phyloP scores from a whole-genome alignment of 225 moss, liverwort and hornwort genomes.

The Marchantia polymorpha region DNA sequence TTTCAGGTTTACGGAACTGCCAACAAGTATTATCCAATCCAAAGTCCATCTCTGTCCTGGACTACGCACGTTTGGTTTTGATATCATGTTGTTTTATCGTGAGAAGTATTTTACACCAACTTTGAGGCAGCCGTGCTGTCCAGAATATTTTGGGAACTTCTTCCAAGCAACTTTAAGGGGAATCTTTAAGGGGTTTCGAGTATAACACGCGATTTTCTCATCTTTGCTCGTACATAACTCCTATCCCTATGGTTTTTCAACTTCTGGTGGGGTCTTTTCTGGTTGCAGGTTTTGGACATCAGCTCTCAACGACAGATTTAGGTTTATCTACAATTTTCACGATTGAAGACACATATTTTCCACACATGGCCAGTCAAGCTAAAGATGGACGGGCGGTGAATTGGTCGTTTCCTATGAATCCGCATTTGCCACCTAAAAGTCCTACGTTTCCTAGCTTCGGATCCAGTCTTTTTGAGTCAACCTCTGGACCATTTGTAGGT shows the following conservation, averaged over 20 bases:
- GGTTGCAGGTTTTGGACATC: not conserved
- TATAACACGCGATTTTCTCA: too few relatives aligned
- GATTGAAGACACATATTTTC: conserved; percentile 5
- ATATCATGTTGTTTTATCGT: too few relatives aligned
- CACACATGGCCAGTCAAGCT: conserved; percentile 42
- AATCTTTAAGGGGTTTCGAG: too few relatives aligned
- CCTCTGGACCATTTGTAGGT: conserved; percentile 32
- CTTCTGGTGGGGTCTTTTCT: not conserved
- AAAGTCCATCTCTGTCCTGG: too few relatives aligned
- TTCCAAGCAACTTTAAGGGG: too few relatives aligned
- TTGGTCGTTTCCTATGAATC: conserved; percentile 97
- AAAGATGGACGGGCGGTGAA: conserved; percentile 72
- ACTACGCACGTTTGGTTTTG: too few relatives aligned
- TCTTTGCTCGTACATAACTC: too few relatives aligned
- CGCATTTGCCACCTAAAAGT: conserved; percentile 89
- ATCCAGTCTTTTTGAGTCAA: conserved; percentile 61
- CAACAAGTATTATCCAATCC: too few relatives aligned
- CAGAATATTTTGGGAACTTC: too few relatives aligned
- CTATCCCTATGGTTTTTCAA: not conserved
- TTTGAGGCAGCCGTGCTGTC: too few relatives aligned
- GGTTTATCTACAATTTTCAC: not conserved
- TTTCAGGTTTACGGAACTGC: too few relatives aligned
- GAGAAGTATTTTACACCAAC: too few relatives aligned
- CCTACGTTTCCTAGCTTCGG: conserved; percentile 57
- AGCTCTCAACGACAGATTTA: not conserved